These are phyloP conservation scores for Quercus engelmannii DNA, from an alignment of 306 rosid genomes.

Conservation along the genomic window DNA sequence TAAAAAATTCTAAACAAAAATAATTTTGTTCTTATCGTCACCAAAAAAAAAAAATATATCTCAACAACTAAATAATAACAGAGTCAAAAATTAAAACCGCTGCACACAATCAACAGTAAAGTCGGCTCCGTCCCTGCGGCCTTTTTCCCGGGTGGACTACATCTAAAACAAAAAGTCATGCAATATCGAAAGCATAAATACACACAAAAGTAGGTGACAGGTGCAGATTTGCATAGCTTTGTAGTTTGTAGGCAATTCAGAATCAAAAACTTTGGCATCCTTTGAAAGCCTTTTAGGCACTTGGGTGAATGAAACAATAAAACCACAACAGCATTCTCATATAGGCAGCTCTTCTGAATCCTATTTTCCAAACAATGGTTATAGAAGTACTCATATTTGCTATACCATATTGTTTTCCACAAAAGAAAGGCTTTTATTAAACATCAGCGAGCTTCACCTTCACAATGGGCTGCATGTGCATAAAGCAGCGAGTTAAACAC, in stretches of 20 bases:
- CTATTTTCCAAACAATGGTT: background rate
- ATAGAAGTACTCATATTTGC: background rate
- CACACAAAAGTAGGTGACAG: background rate
- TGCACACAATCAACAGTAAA: too few relatives aligned
- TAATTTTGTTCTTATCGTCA: too few relatives aligned
- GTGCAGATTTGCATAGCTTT: background rate
- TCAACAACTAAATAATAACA: too few relatives aligned
- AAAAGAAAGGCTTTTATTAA: background rate
- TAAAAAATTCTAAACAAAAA: too few relatives aligned
- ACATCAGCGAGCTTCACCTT: background rate
- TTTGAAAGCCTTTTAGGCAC: background rate
- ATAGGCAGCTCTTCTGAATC: background rate
- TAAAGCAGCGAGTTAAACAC: slow-evolving; percentile 28
- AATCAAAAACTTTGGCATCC: background rate
- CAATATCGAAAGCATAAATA: background rate
- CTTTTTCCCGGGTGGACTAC: too few relatives aligned
- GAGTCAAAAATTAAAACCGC: too few relatives aligned
- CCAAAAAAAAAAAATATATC: too few relatives aligned
- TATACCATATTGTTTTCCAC: background rate
- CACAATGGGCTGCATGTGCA: slow-evolving; percentile 21
- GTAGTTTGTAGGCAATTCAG: background rate
- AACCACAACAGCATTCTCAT: background rate
- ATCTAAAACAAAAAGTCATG: background rate
- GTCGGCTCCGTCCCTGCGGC: too few relatives aligned
- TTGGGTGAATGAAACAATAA: background rate